Conservation (phyloP, 2,329 filamentous ascomycete species). For the Fusarium drepaniforme region DNA sequence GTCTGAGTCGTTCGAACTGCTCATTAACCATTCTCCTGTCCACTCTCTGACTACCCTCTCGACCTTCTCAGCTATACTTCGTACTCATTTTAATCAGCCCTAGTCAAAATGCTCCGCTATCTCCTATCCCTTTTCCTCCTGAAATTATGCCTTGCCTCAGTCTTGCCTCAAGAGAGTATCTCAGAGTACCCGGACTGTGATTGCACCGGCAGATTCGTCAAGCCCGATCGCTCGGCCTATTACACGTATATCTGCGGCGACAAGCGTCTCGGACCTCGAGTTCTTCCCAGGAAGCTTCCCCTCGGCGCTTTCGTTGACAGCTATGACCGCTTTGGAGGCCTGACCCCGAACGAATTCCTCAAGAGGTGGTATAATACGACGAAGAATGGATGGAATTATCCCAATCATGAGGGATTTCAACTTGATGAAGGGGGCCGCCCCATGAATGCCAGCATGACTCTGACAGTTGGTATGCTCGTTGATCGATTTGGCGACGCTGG, state of each 20-base stretch:
- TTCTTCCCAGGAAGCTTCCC: conserved; percentile 20
- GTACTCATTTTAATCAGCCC: background rate
- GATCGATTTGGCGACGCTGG: background rate
- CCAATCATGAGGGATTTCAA: conserved; percentile 16
- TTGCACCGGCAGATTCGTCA: conserved; percentile 1
- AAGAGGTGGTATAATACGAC: too few species aligned
- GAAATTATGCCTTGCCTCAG: background rate
- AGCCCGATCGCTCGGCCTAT: background rate
- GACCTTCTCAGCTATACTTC: accelerated
- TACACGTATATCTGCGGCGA: conserved; percentile 25
- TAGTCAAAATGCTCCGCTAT: conserved; percentile 5
- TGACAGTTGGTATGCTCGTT: background rate
- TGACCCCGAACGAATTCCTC: conserved; percentile 24
- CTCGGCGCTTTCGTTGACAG: conserved; percentile 17
- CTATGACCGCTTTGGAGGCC: conserved; percentile 29
- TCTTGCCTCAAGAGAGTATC: background rate
- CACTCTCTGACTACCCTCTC: too few species aligned
- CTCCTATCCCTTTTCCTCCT: conserved; percentile 17
- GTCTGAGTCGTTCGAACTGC: too few species aligned
- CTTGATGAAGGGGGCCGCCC: background rate
- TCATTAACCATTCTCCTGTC: background rate
- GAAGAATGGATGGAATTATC: too few species aligned
- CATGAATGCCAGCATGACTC: background rate
- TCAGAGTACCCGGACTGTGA: conserved; percentile 2
- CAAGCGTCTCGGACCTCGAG: conserved; percentile 14